Evolutionary conservation across 495 filamentous ascomycete species (phyloP), one percentile per base, ranked within the genome.

Genomic region (Penicillium samsonianum): DNA sequence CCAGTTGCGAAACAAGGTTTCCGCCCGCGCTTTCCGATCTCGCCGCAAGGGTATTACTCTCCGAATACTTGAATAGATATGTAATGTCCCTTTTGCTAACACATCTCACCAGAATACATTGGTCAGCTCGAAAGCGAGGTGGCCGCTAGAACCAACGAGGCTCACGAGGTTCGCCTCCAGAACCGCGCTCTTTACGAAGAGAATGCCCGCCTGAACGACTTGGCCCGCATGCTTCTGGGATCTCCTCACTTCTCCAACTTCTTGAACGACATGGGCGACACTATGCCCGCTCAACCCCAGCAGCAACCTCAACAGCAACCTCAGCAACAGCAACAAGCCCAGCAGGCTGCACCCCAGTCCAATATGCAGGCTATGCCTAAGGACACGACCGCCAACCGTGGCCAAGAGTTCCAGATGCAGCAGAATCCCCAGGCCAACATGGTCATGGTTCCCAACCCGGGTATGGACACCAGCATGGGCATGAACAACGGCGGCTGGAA

Each of bases 1-100:
- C 37, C 94, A 98, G 72, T 75, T 99, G 5, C 84, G 94, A 42
- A 99, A 99, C 80, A 99, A 99, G 74, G 94, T 99, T 10, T 99
- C 94, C 37, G 94, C 94, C 57, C 86, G 94, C 54, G 92, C 92
- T 40, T 99, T 99, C 84, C 87, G 94, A 33, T 95, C 91, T 25
- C 81, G 94, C 60, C 86, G 94, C 75, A 99, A 99, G 80, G 93
- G 94, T 97, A 84, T 78, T 84, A 66, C 49, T 5, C 28, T 12
- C 7, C 23, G 43, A 17, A 31, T 9, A 30, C 28, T 23, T 25
- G 3, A 9, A 22, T 22, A 23, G 19, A 19, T 28, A 12, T 46
- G 17, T 6, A 14, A 22, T 20, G 16, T 35, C n/a, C 22, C 20
- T 17, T 16, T 42, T 11, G 25, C 56, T 90, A 82, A 90, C 70